phyloP scores from a whole-genome alignment of 2,329 filamentous ascomycete genomes.

The Clonostachys chloroleuca region DNA sequence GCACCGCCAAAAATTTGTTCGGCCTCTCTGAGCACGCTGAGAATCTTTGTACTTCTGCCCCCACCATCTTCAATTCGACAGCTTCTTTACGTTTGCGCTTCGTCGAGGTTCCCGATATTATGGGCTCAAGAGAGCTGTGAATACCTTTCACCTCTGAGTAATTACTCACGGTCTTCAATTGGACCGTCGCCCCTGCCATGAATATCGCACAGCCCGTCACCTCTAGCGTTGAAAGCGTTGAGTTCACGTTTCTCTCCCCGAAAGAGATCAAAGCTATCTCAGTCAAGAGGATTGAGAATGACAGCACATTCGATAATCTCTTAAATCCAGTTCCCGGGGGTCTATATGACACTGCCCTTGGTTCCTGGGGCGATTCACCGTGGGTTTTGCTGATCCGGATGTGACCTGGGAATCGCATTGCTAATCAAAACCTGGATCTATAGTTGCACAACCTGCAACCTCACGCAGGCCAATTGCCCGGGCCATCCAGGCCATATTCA shows the following conservation, averaged over 20 bases:
- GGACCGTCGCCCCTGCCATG: constrained; percentile 35
- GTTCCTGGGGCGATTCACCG: constrained; percentile 82
- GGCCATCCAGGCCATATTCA: constrained; percentile 96
- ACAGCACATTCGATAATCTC: constrained; percentile 88
- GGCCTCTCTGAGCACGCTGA: constrained; percentile 1
- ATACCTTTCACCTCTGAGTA: too few relatives aligned
- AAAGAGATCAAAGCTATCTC: constrained; percentile 85
- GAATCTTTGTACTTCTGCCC: not conserved
- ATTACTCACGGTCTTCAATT: not conserved
- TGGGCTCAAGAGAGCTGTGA: too few relatives aligned
- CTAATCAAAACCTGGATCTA: not conserved
- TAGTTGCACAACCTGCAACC: constrained; percentile 89
- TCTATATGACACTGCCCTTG: constrained; percentile 87
- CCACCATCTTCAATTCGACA: constrained; percentile 2
- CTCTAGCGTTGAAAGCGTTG: constrained; percentile 79
- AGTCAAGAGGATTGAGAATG: constrained; percentile 90
- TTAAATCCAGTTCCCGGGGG: constrained; percentile 86
- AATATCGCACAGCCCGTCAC: constrained; percentile 77
- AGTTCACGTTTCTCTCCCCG: constrained; percentile 80
- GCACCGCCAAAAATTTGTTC: constrained; percentile 41
- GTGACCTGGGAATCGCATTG: constrained; percentile 1
- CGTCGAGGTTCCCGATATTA: too few relatives aligned
- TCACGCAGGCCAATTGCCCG: constrained; percentile 76
- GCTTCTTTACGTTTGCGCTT: too few relatives aligned
- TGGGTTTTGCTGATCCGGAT: constrained; percentile 30